A percentile compares a stretch with the other conserved stretches of the same genome.
Conservation (phyloP, 805 yeast genomes). For the Kurtzmaniella fragi region DNA sequence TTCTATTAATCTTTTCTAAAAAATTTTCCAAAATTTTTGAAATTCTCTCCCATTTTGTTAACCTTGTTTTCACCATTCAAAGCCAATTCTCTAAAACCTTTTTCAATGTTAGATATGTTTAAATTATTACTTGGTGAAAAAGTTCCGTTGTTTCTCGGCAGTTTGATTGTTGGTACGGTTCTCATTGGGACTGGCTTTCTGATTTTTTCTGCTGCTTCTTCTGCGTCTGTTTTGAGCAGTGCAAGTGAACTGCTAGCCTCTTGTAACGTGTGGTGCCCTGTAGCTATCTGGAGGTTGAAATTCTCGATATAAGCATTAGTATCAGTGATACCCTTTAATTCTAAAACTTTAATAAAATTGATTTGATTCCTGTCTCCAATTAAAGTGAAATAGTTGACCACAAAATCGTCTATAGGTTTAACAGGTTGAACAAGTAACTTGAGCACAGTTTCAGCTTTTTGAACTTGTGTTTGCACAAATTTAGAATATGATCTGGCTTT, state of each 20-base stretch:
- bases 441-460: slow-evolving; percentile 55
- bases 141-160: slow-evolving; percentile 1
- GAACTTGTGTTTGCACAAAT: slow-evolving; percentile 38
- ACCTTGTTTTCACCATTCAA: slow-evolving; percentile 54
- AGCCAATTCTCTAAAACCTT: slow-evolving; percentile 43
- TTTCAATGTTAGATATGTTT: slow-evolving; percentile 41
- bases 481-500: slow-evolving; percentile 37
- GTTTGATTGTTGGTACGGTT: background rate
- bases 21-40: slow-evolving; percentile 56
- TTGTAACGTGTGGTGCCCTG: slow-evolving; percentile 22
- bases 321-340: slow-evolving; percentile 51
- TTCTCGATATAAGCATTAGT: slow-evolving; percentile 26
- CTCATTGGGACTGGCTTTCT: background rate
- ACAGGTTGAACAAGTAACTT: slow-evolving; percentile 61
- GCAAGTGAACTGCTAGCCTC: slow-evolving; percentile 5
- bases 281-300: slow-evolving; percentile 30
- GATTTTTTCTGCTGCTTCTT: background rate
- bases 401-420: slow-evolving; percentile 58
- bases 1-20: slow-evolving; percentile 28
- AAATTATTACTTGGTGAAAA: slow-evolving; percentile 24
- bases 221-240: too few relatives aligned
- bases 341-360: slow-evolving; percentile 63
- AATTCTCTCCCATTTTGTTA: slow-evolving; percentile 60
- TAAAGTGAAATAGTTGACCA: slow-evolving; percentile 59
- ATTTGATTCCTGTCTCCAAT: slow-evolving; percentile 58